Evolutionary conservation across 148 eudicot species (phyloP), one percentile per base, ranked within the genome.

Genomic region (Chenopodium suecicum): DNA sequence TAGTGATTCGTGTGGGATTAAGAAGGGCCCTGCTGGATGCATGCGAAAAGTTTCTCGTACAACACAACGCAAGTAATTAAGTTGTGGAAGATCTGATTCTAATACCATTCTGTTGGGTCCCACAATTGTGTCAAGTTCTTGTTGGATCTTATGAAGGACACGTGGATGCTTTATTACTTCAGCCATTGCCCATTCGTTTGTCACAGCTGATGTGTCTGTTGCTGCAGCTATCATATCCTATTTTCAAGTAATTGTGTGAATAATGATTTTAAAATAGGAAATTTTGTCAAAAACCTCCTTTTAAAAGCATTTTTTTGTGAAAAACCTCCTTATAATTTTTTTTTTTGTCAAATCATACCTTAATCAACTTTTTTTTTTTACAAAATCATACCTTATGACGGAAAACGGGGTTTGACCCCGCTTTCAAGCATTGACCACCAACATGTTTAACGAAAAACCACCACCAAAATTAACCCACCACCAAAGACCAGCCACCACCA

Each of bases 181-280:
- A 0, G 98, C 88, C 99, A 96, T 94, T 32, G 98, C 99, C 98
- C 99, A 96, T 83, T 96, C 99, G 83, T 92, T 96, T 14, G 99
- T 96, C 86, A 96, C 99, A 0, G 99, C 94, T 7, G 99, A 96
- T 1, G 99, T 96, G 72, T 96, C 98, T 13, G 99, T 94, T 14
- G 99, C 99, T 0, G 98, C 99, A 1, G 99, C 99, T 90, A 96
- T 96, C 99, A 96, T 96, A 66, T 96, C 99, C 99, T 95, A 60
- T 62, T 20, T 62, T 62, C 2, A 9, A 17, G 5, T 56, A 1
- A 12, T 13, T 52, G 16, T 52, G 56, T 10, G 56, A 52, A 52
- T 52, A 52, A 52, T 10, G 56, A 52, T 52, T 52, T 12, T 11
- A 50, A 50, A 50, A 50, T 50, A 37, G 23, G 23, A 23, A 23